Percentiles rank a stretch among this genome's conserved stretches.
Conservation (phyloP, 2,329 filamentous ascomycete genomes). For the Colletotrichum cordylinicola region DNA sequence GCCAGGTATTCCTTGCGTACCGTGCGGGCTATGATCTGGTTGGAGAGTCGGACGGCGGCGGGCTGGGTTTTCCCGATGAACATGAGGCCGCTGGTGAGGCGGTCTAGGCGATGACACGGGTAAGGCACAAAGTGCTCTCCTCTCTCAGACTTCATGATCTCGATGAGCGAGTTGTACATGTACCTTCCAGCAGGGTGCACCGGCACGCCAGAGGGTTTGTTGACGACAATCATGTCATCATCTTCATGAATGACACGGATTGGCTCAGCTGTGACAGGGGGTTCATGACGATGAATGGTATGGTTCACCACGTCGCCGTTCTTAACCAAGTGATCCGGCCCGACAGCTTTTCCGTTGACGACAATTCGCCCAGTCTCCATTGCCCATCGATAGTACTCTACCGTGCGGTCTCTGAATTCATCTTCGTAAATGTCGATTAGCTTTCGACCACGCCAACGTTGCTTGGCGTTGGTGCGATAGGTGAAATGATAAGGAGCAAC, state of each 20-base stretch:
- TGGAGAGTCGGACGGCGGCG: constrained; percentile 78
- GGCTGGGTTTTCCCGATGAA: constrained; percentile 89
- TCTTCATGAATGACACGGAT: constrained; percentile 90
- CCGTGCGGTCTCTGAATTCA: constrained; percentile 88
- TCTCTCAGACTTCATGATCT: constrained; percentile 86
- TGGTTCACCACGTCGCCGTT: constrained; percentile 94
- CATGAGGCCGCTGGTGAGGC: constrained; percentile 96
- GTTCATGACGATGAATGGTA: constrained; percentile 93
- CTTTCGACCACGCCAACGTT: constrained; percentile 84
- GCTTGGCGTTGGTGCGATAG: constrained; percentile 94
- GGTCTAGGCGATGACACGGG: constrained; percentile 91
- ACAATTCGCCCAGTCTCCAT: constrained; percentile 81
- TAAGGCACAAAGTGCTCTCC: constrained; percentile 59
- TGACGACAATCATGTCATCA: constrained; percentile 91
- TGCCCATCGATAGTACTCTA: constrained; percentile 86
- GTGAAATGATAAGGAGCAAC: constrained; percentile 90
- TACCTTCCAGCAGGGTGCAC: constrained; percentile 96
- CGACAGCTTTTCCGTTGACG: constrained; percentile 77
- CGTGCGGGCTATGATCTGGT: constrained; percentile 78
- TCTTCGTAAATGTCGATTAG: constrained; percentile 87
- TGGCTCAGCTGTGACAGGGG: constrained; percentile 82
- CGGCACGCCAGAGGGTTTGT: constrained; percentile 93
- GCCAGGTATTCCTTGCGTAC: constrained; percentile 97
- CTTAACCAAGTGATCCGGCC: constrained; percentile 73
- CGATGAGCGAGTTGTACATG: constrained; percentile 91